Base-by-base conservation (phyloP, 1,139 yeast species). In the Kurtzmaniella natalensis region DNA sequence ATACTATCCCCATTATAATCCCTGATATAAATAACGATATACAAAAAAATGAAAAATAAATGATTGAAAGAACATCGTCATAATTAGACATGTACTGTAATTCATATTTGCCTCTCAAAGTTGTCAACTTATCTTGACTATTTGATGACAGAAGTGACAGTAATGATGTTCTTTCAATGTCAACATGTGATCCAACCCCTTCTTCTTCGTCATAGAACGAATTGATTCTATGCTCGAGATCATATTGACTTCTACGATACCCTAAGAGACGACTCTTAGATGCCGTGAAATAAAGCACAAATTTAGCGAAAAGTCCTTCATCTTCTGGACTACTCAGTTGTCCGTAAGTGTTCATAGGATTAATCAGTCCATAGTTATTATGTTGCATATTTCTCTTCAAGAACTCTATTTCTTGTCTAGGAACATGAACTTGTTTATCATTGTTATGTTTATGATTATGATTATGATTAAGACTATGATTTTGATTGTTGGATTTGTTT, bases 1-100 rank as follows among this genome's bases (percentile, higher is more conserved):
- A 63, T 9, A 67, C 54, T n/a, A 68, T 63, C 3, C 74, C 75
- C 20, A 63, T 46, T 40, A 64, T 70, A 22, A 68, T 57, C n/a
- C 72, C 71, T 9, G 68, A 55, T 11, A 67, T 53, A 43, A 69
- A 66, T 8, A 63, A 42, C 25, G 69, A 57, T 16, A 63, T 47
- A 29, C 64, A 49, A 32, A 57, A 56, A 26, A 65, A 57, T 24
- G 64, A 50, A 41, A 67, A 61, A 46, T 66, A 66, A 33, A 65
- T 53, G 40, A 58, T 57, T 16, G 72, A 49, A 22, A 67, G 45
- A 5, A 64, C 56, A 38, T 51, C 53, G 41, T 67, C 72, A 42
- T 62, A 65, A 39, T 65, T 32, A 3, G 27, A 11, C 38, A 32
- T 35, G 17, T 35, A 32, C 17, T 32, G 35, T 7, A 19, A 20